Evolutionary conservation across 2,329 filamentous ascomycete species (phyloP).

Genomic region (Fusarium camptoceras): DNA sequence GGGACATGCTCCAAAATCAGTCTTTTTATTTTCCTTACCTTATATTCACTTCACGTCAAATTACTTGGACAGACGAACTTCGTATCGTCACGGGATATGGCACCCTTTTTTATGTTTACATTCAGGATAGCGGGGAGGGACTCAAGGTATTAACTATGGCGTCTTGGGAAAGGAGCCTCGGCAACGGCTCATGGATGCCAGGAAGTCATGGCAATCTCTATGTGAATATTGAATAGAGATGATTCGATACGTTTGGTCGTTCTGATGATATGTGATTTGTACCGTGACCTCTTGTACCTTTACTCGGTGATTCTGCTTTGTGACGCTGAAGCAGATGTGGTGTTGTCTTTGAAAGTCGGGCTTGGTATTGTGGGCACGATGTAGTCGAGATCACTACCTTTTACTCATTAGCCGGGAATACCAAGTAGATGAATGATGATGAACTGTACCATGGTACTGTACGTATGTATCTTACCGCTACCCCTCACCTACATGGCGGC

Average conservation of each 20-base stretch:
- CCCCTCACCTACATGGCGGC: constrained; percentile 5
- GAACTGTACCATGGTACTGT: background rate
- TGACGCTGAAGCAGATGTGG: background rate
- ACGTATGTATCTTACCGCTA: background rate
- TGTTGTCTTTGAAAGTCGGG: background rate
- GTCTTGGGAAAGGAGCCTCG: constrained; percentile 46
- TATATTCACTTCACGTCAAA: constrained; percentile 42
- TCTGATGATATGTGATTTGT: constrained; percentile 2
- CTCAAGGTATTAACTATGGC: constrained; percentile 47
- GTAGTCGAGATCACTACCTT: background rate
- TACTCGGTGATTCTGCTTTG: background rate
- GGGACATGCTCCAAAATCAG: constrained; percentile 23
- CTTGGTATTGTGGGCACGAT: background rate
- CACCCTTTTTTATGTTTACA: constrained; percentile 41
- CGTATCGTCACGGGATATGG: constrained; percentile 41
- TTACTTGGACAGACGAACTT: constrained; percentile 42
- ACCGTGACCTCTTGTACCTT: background rate
- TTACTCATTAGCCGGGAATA: background rate
- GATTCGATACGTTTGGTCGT: constrained; percentile 30
- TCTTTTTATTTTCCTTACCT: constrained; percentile 25
- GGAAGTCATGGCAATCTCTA: constrained; percentile 43
- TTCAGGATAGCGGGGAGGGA: constrained; percentile 37
- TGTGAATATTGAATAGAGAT: constrained; percentile 47
- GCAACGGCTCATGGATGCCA: constrained; percentile 47
- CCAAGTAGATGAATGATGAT: background rate